Evolutionary conservation across 306 rosid species (phyloP), one percentile per base, ranked within the genome.

Genomic region (Lathyrus sativus): DNA sequence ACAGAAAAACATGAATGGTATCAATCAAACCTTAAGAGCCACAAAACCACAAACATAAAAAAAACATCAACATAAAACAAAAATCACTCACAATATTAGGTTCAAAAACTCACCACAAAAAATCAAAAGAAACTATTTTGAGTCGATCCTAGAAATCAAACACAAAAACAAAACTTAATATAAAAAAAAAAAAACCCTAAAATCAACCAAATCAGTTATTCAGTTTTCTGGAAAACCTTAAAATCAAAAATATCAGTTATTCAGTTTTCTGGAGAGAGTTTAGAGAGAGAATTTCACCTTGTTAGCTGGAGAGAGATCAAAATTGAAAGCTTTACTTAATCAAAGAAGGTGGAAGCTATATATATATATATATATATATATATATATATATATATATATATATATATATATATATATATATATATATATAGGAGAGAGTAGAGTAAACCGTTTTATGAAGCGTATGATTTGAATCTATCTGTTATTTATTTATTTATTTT

Each of bases 271-370:
- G 28, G 24, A 2, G 24, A 22, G 24, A 22, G 2, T 22, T 22
- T 6, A 63, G 54, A 15, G 38, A 44, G 26, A 77, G 50, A 66
- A 58, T 18, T 28, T 6, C 37, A 78, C 81, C 81, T 78, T 70
- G 19, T 5, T 18, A 50, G 56, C 56, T 50, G 22, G 4, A 29
- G 58, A 57, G 7, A 61, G 51, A 2, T 3, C 26, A 35, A 17
- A 4, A 65, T 45, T 15, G 73, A 56, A 45, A 26, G 9, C 29
- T 33, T 17, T 3, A 17, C 0, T 18, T 5, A 43, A 76, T 35
- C 35, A 1, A 35, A 33, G 6, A 1, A 33, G 38, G 6, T 6
- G 24, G 1, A 56, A 4, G 4, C 5, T 29, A 28, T 53, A 28
- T 53, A 53, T 53, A 4, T 53, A 53, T 22, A 29, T 48, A 14